Evolutionary conservation across 179 eudicot species (phyloP), one percentile per base, ranked within the genome.

Genomic region (Vitellaria paradoxa): DNA sequence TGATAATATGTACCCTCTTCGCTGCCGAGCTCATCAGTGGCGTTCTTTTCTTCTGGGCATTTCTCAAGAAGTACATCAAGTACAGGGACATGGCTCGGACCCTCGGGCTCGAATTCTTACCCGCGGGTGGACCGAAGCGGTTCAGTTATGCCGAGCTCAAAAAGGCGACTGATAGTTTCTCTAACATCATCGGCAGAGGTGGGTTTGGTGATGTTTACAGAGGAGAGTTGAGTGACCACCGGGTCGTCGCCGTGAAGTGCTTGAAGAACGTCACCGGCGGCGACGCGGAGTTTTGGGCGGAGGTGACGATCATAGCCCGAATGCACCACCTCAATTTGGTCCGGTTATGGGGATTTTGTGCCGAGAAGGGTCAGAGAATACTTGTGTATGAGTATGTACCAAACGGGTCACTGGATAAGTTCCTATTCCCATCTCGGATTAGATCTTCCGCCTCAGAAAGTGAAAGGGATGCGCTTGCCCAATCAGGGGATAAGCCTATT

Each of bases 281-380:
- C 0, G 97, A 92, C 37, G 80, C 88, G 0, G 97, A 94, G 71
- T 94, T 94, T 70, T 92, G 97, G 96, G 94, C 89, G 0, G 97
- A 94, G 85, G 96, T 94, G 74, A 92, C 96, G 0, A 92, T 88
- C 59, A 91, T 94, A 45, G 97, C 98, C 3, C 89, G 96, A n/a
- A 91, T 92, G 96, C 97, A 94, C 80, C 98, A 94, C 80, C 89
- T 92, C 30, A 94, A 94, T 70, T 78, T 92, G 86, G 96, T 92
- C 13, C 81, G 96, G 1, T 65, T 94, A 40, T 91, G 97, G 98
- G 98, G 98, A 0, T 94, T 91, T 69, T 94, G 98, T 70, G 91
- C 92, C 66, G 98, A 94, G 72, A 94, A 89, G 80, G 93, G 93
- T 12, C 74, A 78, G 1, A 85, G 98, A 59, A 87, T 92, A 52